These are phyloP conservation scores for Aureobasidium sp. DNA, from an alignment of 2,329 filamentous ascomycete species.

Conservation along the genomic window DNA sequence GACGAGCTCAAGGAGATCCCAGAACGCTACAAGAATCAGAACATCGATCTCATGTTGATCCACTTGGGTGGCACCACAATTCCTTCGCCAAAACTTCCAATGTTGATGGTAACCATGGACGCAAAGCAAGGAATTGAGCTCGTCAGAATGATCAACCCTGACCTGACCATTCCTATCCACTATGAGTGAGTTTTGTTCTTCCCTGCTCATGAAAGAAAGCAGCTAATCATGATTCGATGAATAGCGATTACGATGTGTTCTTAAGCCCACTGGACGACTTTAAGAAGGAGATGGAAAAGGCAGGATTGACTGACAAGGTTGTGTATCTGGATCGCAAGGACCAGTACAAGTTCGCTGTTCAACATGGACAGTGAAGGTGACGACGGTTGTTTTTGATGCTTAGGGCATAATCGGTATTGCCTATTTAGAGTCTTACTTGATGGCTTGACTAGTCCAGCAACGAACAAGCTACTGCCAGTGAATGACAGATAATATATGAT, in stretches of 20 bases:
- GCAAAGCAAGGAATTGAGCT: conserved; percentile 55
- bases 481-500: neutral
- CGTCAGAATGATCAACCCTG: conserved; percentile 53
- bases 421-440: neutral
- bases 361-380: neutral
- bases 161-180: conserved; percentile 58
- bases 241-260: conserved; percentile 55
- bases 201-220: too few species aligned
- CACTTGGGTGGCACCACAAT: conserved; percentile 62
- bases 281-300: conserved; percentile 47
- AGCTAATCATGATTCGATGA: neutral
- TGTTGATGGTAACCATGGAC: conserved; percentile 65
- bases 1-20: conserved; percentile 57
- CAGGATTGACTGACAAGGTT: conserved; percentile 47
- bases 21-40: conserved; percentile 45
- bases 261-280: conserved; percentile 55
- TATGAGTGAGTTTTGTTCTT: conserved; percentile 44
- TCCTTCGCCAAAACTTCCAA: conserved; percentile 50
- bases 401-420: too few species aligned
- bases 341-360: conserved; percentile 49
- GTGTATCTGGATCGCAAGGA: conserved; percentile 56
- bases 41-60: conserved; percentile 60
- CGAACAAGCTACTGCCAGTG: too few species aligned
- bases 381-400: neutral
- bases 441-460: neutral